A percentile compares a stretch with the other conserved stretches of the same genome.
Evolutionary conservation across 164 flowering plant species (phyloP).

Genomic region (Dillenia turbinata): DNA sequence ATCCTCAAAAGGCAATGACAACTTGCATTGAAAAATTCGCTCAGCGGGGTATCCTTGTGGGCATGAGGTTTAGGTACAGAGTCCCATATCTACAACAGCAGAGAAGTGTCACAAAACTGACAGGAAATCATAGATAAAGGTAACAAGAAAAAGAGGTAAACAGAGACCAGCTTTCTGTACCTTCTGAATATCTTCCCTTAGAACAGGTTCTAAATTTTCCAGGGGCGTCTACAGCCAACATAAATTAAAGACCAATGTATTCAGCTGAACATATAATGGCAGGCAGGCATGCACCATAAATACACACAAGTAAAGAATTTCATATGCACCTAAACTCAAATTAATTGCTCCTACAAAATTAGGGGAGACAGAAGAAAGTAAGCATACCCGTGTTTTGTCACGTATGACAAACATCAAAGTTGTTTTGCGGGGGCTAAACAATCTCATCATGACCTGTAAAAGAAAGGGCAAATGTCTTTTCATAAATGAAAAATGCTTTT

Average conservation of each 20-base stretch:
- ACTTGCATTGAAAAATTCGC: conserved; percentile 96
- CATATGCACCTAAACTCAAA: too few relatives aligned
- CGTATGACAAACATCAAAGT: conserved; percentile 95
- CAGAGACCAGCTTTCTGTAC: conserved; percentile 26
- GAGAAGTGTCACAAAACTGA: conserved; percentile 4
- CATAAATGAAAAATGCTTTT: conserved; percentile 5
- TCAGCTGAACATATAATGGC: too few relatives aligned
- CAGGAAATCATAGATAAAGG: neutral
- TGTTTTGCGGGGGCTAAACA: conserved; percentile 96
- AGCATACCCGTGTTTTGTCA: conserved; percentile 80
- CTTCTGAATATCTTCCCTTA: conserved; percentile 96
- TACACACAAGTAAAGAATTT: too few relatives aligned
- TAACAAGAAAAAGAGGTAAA: neutral
- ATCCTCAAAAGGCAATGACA: neutral
- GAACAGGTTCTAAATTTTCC: conserved; percentile 86
- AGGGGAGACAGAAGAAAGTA: neutral
- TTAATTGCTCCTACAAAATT: too few relatives aligned
- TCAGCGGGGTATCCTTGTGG: conserved; percentile 82
- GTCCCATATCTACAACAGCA: conserved; percentile 83
- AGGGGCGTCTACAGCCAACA: conserved; percentile 70
- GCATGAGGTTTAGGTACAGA: conserved; percentile 86
- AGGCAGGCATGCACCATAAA: too few relatives aligned
- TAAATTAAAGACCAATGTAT: neutral
- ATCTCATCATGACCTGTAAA: conserved; percentile 92
- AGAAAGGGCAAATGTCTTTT: conserved; percentile 11